phyloP scores from a whole-genome alignment of 768 basidiomycete genomes.

The Xerocomellus dryophilus region DNA sequence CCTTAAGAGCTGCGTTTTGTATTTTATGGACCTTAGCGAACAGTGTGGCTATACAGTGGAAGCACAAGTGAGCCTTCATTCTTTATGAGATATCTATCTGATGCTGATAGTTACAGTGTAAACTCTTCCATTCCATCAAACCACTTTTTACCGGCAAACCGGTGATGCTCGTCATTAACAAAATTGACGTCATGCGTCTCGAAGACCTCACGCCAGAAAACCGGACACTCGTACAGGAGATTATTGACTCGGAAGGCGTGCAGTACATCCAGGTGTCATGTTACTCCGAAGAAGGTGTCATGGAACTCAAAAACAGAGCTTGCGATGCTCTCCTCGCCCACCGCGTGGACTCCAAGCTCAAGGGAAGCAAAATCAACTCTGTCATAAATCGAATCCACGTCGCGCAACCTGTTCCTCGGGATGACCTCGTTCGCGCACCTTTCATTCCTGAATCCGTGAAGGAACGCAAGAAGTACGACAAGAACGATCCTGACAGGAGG shows the following conservation, averaged over 20 bases:
- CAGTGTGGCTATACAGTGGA: conserved; percentile 98
- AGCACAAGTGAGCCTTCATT: conserved; percentile 67
- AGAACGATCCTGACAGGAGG: conserved; percentile 74
- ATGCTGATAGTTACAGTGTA: conserved; percentile 58
- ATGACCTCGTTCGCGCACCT: conserved; percentile 83
- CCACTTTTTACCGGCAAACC: conserved; percentile 95
- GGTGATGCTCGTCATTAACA: conserved; percentile 93
- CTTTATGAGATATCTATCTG: background rate
- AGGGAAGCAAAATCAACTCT: conserved; percentile 88
- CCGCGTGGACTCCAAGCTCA: conserved; percentile 91
- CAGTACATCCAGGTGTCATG: conserved; percentile 84
- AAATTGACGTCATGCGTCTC: conserved; percentile 89
- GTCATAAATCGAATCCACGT: conserved; percentile 96
- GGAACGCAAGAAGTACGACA: conserved; percentile 79
- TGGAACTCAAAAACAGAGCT: conserved; percentile 92
- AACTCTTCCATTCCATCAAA: conserved; percentile 99
- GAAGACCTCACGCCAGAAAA: conserved; percentile 78
- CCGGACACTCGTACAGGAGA: conserved; percentile 80
- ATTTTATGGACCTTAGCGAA: conserved; percentile 98
- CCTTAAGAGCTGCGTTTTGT: conserved; percentile 88
- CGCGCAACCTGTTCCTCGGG: conserved; percentile 84
- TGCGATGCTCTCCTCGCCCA: conserved; percentile 95
- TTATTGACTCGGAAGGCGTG: conserved; percentile 72
- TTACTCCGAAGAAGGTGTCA: conserved; percentile 96
- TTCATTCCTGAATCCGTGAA: conserved; percentile 87